A percentile compares a stretch with the other conserved stretches of the same genome.
These are phyloP conservation scores for Waltergamsia citrina DNA, from an alignment of 2,329 filamentous ascomycete species.

Conservation along the genomic window DNA sequence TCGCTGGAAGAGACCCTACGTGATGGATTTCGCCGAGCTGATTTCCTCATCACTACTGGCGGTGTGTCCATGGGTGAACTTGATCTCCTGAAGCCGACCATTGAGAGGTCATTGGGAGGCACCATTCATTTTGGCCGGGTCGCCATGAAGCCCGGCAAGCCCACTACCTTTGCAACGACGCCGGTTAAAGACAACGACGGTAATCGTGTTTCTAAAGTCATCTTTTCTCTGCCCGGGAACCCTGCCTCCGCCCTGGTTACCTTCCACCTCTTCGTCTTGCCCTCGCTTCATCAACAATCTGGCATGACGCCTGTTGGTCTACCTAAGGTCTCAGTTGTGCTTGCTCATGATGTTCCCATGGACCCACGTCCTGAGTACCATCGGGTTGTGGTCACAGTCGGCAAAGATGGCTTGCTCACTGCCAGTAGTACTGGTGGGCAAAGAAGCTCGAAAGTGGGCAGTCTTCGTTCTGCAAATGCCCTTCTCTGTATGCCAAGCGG, in stretches of 20 bases:
- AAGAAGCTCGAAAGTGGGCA: constrained; percentile 81
- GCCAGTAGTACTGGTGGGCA: constrained; percentile 84
- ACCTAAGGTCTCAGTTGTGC: constrained; percentile 58
- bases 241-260: constrained; percentile 89
- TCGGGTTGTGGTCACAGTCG: constrained; percentile 63
- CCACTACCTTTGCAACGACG: constrained; percentile 91
- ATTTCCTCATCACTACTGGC: constrained; percentile 84
- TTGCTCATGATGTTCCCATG: constrained; percentile 64
- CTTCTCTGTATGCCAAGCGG: constrained; percentile 65
- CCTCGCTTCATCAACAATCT: constrained; percentile 67
- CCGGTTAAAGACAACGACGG: constrained; percentile 54
- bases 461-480: constrained; percentile 80
- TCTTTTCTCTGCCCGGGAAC: constrained; percentile 91
- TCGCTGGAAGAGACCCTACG: constrained; percentile 71
- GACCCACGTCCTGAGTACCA: constrained; percentile 88
- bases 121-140: constrained; percentile 96
- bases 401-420: constrained; percentile 56
- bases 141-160: constrained; percentile 96
- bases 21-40: constrained; percentile 61
- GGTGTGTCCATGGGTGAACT: constrained; percentile 98
- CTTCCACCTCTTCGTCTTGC: constrained; percentile 88
- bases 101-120: constrained; percentile 81
- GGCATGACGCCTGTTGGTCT: constrained; percentile 62
- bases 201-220: constrained; percentile 52
- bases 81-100: constrained; percentile 90